These are phyloP conservation scores for Mycena pura DNA, from an alignment of 768 basidiomycete species.

Conservation along the genomic window DNA sequence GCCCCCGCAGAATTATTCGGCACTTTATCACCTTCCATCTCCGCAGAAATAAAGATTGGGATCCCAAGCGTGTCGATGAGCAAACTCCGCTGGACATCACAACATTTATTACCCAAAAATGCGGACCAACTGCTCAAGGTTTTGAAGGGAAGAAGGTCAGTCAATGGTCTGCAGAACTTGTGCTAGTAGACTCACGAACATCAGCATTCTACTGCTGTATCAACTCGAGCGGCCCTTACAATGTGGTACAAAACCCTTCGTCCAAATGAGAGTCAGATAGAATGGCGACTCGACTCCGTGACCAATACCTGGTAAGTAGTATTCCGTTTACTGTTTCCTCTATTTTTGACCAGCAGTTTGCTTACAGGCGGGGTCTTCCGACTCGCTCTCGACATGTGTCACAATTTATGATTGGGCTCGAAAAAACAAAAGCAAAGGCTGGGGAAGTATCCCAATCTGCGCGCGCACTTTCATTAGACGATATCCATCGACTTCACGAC, in stretches of 20 bases:
- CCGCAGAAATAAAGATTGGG: not conserved
- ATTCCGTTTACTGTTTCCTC: no score
- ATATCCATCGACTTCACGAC: constrained; percentile 25
- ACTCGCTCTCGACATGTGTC: constrained; percentile 23
- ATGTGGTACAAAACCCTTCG: constrained; percentile 16
- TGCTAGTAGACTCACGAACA: not conserved
- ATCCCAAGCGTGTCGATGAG: not conserved
- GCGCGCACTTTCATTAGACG: constrained; percentile 19
- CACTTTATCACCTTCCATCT: not conserved
- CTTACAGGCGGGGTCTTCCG: constrained; percentile 27
- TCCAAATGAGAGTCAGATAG: constrained; percentile 14
- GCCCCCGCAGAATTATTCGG: not conserved
- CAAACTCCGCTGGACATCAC: not conserved
- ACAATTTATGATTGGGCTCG: constrained; percentile 30
- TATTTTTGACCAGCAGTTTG: no score
- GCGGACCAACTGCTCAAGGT: no score
- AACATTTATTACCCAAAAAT: not conserved
- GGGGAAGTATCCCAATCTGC: constrained; percentile 29
- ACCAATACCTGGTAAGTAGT: not conserved
- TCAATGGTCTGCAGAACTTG: not conserved
- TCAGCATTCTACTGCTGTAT: constrained; percentile 22
- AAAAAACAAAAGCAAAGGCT: constrained; percentile 23
- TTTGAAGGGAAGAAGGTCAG: not conserved
- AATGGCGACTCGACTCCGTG: constrained; percentile 18
- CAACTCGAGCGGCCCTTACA: constrained; percentile 20